phyloP scores from a whole-genome alignment of 2,329 filamentous ascomycete species.

The Hymenoscyphus fraxineus region DNA sequence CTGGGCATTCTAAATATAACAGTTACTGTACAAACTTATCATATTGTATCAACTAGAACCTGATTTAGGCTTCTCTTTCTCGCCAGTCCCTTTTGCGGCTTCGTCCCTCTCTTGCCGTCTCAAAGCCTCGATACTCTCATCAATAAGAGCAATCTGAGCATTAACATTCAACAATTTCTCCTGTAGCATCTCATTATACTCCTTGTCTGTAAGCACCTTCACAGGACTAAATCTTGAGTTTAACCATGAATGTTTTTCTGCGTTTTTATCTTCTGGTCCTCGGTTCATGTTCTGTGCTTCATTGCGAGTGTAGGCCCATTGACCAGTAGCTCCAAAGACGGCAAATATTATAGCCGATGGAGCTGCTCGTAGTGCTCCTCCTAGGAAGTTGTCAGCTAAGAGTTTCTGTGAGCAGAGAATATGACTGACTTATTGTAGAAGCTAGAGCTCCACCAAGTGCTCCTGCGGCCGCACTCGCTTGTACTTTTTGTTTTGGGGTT shows the following conservation, averaged over 20 bases:
- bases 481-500: slow-evolving; percentile 56
- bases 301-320: slow-evolving; percentile 50
- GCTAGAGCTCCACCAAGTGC: slow-evolving; percentile 55
- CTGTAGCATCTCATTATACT: slow-evolving; percentile 67
- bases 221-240: slow-evolving; percentile 70
- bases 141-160: slow-evolving; percentile 72
- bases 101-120: slow-evolving; percentile 1
- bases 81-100: neutral
- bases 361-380: slow-evolving; percentile 50
- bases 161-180: slow-evolving; percentile 70
- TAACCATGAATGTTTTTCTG: slow-evolving; percentile 37
- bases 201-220: slow-evolving; percentile 64
- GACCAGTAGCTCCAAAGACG: slow-evolving; percentile 53
- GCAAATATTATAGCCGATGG: slow-evolving; percentile 58
- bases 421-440: neutral
- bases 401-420: neutral
- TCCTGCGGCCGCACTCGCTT: slow-evolving; percentile 68
- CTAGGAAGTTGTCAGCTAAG: slow-evolving; percentile 37
- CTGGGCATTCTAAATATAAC: neutral
- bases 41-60: neutral
- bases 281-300: slow-evolving; percentile 37
- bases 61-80: neutral
- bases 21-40: neutral
- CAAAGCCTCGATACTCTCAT: slow-evolving; percentile 65
- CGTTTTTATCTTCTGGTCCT: slow-evolving; percentile 6